Percentiles rank a stretch among this genome's conserved stretches.
Evolutionary conservation across 2,329 filamentous ascomycete species (phyloP).

Genomic region (Fusarium virguliforme): DNA sequence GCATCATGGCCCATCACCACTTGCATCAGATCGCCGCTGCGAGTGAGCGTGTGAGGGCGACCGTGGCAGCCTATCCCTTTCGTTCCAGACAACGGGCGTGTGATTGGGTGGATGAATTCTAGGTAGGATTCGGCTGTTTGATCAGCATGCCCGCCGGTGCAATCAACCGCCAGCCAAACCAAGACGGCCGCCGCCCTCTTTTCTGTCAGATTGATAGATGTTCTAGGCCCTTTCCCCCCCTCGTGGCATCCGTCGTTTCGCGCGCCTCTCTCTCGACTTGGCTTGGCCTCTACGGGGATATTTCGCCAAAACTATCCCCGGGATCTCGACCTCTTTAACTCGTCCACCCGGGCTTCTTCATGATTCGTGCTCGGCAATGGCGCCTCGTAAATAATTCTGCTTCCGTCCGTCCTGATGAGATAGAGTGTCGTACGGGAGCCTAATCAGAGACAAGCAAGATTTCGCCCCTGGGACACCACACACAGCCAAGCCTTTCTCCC

Average conservation of each 20-base stretch:
- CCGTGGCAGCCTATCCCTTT: slow-evolving; percentile 18
- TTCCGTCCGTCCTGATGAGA: slow-evolving; percentile 30
- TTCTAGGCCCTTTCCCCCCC: slow-evolving; percentile 14
- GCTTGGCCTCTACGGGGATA: slow-evolving; percentile 10
- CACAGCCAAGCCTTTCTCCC: slow-evolving; percentile 7
- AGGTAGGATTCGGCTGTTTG: slow-evolving; percentile 32
- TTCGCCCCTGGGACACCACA: slow-evolving; percentile 26
- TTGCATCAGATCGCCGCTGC: slow-evolving; percentile 35
- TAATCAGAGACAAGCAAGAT: slow-evolving; percentile 22
- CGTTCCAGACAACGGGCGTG: slow-evolving; percentile 32
- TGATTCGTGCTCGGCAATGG: slow-evolving; percentile 7
- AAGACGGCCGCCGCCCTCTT: slow-evolving; percentile 18
- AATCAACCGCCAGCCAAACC: slow-evolving; percentile 28
- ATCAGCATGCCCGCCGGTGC: slow-evolving; percentile 31
- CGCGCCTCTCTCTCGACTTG: slow-evolving; percentile 7
- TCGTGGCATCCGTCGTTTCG: slow-evolving; percentile 17
- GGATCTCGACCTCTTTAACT: slow-evolving; percentile 1
- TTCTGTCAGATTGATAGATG: slow-evolving; percentile 12
- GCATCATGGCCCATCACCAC: slow-evolving; percentile 1
- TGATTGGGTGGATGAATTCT: slow-evolving; percentile 34
- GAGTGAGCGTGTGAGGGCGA: slow-evolving; percentile 36
- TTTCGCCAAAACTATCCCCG: slow-evolving; percentile 8
- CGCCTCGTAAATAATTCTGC: slow-evolving; percentile 22
- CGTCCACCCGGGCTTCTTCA: slow-evolving; percentile 1
- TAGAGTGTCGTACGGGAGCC: slow-evolving; percentile 30